These are phyloP conservation scores for Mycena citricolor DNA, from an alignment of 1,284 basidiomycete species.

Conservation along the genomic window DNA sequence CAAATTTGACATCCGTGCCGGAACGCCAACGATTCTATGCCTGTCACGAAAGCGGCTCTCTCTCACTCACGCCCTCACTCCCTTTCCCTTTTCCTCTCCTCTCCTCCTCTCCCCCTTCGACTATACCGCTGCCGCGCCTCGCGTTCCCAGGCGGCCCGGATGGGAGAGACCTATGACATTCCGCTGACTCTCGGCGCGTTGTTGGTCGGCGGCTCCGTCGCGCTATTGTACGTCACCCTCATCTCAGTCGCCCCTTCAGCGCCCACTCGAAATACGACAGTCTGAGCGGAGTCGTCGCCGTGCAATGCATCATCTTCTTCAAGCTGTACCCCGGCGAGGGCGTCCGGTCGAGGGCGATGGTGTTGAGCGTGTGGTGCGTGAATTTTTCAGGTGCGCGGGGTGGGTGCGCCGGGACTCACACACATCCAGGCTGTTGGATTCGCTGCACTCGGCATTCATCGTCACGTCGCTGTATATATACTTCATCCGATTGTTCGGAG, in stretches of 20 bases:
- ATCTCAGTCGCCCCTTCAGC: background rate
- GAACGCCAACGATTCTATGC: too few relatives aligned
- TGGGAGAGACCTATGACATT: background rate
- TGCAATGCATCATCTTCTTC: conserved; percentile 21
- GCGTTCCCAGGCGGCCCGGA: too few relatives aligned
- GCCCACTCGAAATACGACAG: background rate
- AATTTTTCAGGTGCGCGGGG: background rate
- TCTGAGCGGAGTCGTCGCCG: conserved; percentile 21
- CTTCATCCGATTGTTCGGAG: conserved; percentile 14
- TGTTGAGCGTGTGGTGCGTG: conserved; percentile 13
- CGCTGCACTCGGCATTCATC: conserved; percentile 20
- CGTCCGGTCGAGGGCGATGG: conserved; percentile 2
- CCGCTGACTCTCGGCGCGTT: conserved; percentile 4
- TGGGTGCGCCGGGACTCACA: background rate
- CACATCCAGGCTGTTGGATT: conserved; percentile 12
- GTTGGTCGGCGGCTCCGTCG: conserved; percentile 19
- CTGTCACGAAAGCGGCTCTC: too few relatives aligned
- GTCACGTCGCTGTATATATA: conserved; percentile 17
- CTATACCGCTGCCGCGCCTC: too few relatives aligned
- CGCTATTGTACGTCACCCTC: conserved; percentile 12
- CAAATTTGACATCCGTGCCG: too few relatives aligned
- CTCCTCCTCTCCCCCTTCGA: too few relatives aligned
- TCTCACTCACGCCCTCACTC: too few relatives aligned
- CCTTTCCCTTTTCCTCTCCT: too few relatives aligned
- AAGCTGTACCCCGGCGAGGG: conserved; percentile 21